Evolutionary conservation across 1,284 basidiomycete genomes (phyloP), one percentile per base, ranked within the genome.

Genomic region (Pholiota adiposa): DNA sequence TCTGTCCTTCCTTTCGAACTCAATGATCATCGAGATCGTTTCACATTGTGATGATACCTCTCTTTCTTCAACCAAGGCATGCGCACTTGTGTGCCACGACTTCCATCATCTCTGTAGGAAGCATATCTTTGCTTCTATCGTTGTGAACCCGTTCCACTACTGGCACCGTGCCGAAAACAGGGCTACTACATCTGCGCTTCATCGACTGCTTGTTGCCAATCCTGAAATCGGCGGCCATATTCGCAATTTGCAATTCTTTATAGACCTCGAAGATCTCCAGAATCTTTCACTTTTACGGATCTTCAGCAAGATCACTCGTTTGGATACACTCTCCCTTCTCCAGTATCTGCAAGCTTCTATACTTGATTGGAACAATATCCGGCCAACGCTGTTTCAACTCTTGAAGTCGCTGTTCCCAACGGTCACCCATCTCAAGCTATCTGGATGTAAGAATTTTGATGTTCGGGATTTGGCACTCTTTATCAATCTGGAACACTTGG

Each of bases 211-310:
- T 5, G 29, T 33, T 2, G 36, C 25, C 6, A 41, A 34, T 4
- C 62, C 62, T 27, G 55, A 51, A n/a, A 25, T 63, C 16, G 62
- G 51, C 7, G 48, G 21, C 21, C 58, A 58, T 41, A 52, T 63
- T 19, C 62, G 59, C 46, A 36, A 54, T 25, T 29, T 63, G 38
- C 5, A 51, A 2, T 63, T 38, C 23, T 11, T 11, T 23, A 38
- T 56, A 21, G 27, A 14, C 7, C 2, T 29, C 11, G 46, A 54
- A 4, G 59, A 61, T 23, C 29, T 56, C 12, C 14, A 27, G 16
- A 44, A 29, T 18, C 21, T 34, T 14, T 23, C 21, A 12, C n/a
- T 59, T 6, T 18, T 29, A 14, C 38, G 52, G 8, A 31, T 38
- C 16, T 43, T 61, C 11, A 46, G 54, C 18, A 36, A 29, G 25